Conservation (phyloP, 208 protist genomes). For the Leishmania major region DNA sequence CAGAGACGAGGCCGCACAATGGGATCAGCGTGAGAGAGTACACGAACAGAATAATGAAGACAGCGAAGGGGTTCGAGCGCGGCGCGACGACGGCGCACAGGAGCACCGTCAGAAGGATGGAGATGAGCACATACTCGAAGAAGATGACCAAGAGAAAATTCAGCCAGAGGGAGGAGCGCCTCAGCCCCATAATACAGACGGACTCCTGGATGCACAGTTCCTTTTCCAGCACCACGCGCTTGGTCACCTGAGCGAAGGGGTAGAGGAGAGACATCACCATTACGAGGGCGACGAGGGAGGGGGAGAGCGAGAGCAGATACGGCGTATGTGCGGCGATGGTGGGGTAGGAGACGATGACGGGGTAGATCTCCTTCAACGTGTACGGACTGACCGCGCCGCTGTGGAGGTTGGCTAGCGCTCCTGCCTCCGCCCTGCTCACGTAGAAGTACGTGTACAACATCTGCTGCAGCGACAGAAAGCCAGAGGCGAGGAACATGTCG, state of each 20-base stretch:
- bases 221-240: slow-evolving; percentile 86
- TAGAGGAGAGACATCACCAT: slow-evolving; percentile 62
- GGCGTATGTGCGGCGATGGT: slow-evolving; percentile 12
- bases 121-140: slow-evolving; percentile 50
- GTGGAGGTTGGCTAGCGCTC: slow-evolving; percentile 17
- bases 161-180: slow-evolving; percentile 50
- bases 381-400: slow-evolving; percentile 14
- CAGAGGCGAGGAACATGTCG: slow-evolving; percentile 78
- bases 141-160: slow-evolving; percentile 59
- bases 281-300: slow-evolving; percentile 48
- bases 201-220: slow-evolving; percentile 78
- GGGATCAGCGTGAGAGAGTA: slow-evolving; percentile 52
- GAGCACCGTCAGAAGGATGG: slow-evolving; percentile 55
- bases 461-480: slow-evolving; percentile 73
- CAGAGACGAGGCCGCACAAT: slow-evolving; percentile 52
- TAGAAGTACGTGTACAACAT: slow-evolving; percentile 67
- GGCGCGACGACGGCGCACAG: slow-evolving; percentile 50
- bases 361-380: slow-evolving; percentile 20
- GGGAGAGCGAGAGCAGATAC: slow-evolving; percentile 40
- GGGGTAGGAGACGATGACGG: slow-evolving; percentile 35
- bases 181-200: slow-evolving; percentile 87
- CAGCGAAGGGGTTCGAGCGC: slow-evolving; percentile 38
- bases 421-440: slow-evolving; percentile 8
- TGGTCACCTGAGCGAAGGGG: slow-evolving; percentile 48
- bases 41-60: slow-evolving; percentile 65